Evolutionary conservation across 352 stramenopile genomes (phyloP).

Genomic region (Elongisporangium undulatum): DNA sequence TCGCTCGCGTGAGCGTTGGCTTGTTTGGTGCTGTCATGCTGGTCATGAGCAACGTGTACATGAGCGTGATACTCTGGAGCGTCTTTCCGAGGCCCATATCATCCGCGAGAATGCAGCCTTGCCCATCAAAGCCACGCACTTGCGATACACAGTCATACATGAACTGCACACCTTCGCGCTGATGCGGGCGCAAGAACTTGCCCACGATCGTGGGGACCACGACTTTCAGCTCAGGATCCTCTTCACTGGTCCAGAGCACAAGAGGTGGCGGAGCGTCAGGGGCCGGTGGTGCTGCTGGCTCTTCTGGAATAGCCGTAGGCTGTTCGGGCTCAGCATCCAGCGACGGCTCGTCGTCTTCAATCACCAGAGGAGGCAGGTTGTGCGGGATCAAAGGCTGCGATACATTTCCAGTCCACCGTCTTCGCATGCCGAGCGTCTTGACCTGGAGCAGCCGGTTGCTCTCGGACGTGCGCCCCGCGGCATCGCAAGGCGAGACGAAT

Average conservation of each 20-base stretch:
- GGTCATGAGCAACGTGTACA: slow-evolving; percentile 80
- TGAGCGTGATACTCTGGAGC: slow-evolving; percentile 83
- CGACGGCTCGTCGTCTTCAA: slow-evolving; percentile 47
- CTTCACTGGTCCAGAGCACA: slow-evolving; percentile 76
- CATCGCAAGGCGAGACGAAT: slow-evolving; percentile 79
- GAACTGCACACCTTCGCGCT: slow-evolving; percentile 96
- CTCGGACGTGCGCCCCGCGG: slow-evolving; percentile 48
- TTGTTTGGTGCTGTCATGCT: slow-evolving; percentile 45
- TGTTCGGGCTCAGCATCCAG: slow-evolving; percentile 23
- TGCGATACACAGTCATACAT: slow-evolving; percentile 95
- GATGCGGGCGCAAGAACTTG: slow-evolving; percentile 95
- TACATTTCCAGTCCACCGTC: slow-evolving; percentile 43
- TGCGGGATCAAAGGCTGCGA: slow-evolving; percentile 61
- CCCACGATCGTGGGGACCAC: slow-evolving; percentile 89
- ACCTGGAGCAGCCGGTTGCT: slow-evolving; percentile 73
- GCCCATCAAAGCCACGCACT: slow-evolving; percentile 67
- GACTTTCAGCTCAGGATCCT: slow-evolving; percentile 53
- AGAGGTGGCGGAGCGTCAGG: slow-evolving; percentile 53
- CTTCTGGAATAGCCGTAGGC: slow-evolving; percentile 11
- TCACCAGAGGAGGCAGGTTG: slow-evolving; percentile 50
- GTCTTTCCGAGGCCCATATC: slow-evolving; percentile 89
- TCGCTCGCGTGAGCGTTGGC: slow-evolving; percentile 63
- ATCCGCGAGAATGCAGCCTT: slow-evolving; percentile 85
- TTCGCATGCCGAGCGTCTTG: slow-evolving; percentile 82
- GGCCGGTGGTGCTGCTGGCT: slow-evolving; percentile 11